Evolutionary conservation across 352 stramenopile genomes (phyloP), one percentile per base, ranked within the genome.

Genomic region (Globisporangium apiculatum): DNA sequence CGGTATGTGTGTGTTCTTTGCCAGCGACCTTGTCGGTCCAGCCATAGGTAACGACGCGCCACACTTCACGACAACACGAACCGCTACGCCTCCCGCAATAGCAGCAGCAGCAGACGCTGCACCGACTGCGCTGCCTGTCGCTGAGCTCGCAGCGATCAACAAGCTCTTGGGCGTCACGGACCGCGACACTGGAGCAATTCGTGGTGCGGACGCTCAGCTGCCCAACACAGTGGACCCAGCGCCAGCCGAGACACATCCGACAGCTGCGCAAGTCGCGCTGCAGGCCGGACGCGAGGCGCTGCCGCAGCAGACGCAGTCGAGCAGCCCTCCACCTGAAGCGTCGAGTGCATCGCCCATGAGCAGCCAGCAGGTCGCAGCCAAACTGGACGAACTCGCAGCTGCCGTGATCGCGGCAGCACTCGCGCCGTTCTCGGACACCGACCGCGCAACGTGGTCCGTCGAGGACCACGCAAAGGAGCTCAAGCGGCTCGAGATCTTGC

Each of bases 401-500:
- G 59, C 59, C 11, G 59, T 65, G 14, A 59, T 65, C 48, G 37
- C 59, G 0, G 59, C 59, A 3, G 59, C 59, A 5, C 18, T 66
- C n/a, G 60, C 54, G 24, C 53, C 55, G 11, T 54, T 61, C 31
- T 58, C 54, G 36, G 24, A 50, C 18, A 65, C 52, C 41, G 45
- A 66, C 38, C 61, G 62, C 7, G 54, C 57, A 0, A 36, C 48
- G 7, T 72, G 65, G 65, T 46, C 47, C 1, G 43, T 54, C 46
- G 35, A 49, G 10, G 61, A 72, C 35, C 60, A 69, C 41, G 53
- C 61, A 3, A 56, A 56, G 10, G 73, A 83, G 53, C 43, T 79
- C n/a, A 35, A 70, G 57, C 73, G 71, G 2, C 58, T 83, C 4
- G 53, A 72, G 49, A 62, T 55, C 10, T 50, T 83, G 0, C 71